These are phyloP conservation scores for Zygnema circumcarinatum DNA, from an alignment of 139 green algal species.

Conservation along the genomic window DNA sequence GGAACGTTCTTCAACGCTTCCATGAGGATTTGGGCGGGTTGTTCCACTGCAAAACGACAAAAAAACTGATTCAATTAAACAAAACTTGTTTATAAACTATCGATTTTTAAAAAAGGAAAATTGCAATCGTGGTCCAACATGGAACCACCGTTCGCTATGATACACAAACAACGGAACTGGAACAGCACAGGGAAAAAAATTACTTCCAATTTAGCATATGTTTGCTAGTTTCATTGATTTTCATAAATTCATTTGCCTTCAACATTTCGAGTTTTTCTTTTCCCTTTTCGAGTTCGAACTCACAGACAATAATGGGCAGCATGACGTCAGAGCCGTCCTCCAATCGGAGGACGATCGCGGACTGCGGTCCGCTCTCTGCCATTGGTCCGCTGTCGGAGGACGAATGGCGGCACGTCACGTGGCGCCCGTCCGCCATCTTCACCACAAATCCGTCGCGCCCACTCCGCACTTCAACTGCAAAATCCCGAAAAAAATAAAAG, in stretches of 20 bases:
- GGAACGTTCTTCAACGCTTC: conserved; percentile 33
- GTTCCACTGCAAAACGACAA: conserved; percentile 28
- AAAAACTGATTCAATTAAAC: no score
- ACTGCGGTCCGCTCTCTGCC: conserved; percentile 41
- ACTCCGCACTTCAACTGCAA: background rate
- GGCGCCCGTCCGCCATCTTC: conserved; percentile 28
- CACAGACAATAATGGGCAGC: conserved; percentile 54
- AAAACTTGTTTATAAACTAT: no score
- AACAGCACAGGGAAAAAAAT: no score
- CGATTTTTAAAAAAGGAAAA: no score
- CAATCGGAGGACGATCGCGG: conserved; percentile 51
- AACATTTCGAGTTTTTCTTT: no score
- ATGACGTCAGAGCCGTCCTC: conserved; percentile 44
- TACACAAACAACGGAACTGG: no score
- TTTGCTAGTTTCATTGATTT: no score
- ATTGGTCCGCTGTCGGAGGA: conserved; percentile 10
- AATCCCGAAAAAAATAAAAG: background rate
- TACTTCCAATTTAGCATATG: no score
- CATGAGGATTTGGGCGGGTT: conserved; percentile 35
- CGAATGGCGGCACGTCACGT: conserved; percentile 32
- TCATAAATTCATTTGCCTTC: no score
- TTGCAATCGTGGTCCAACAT: no score
- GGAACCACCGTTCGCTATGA: no score
- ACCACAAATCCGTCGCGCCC: background rate
- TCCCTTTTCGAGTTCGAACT: no score